Evolutionary conservation across 2,329 filamentous ascomycete genomes (phyloP), one percentile per base, ranked within the genome.

Genomic region (Penicillium sp.): DNA sequence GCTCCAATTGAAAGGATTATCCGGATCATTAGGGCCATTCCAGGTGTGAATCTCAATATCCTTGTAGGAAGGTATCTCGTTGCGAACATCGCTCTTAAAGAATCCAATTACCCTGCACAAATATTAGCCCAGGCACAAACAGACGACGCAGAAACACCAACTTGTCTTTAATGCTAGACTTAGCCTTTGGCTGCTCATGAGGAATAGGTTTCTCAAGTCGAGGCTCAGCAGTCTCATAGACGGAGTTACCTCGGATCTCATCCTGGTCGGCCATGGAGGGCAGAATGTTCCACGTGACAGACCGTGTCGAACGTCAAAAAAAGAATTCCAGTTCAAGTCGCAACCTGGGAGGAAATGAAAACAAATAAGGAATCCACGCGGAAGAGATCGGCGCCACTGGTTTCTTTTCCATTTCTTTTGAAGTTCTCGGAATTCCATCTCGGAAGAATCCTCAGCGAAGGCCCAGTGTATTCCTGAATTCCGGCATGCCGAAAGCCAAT

Each of bases 1-100:
- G 2, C 42, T 13, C 57, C 54, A 59, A 26, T 58, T 55, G 3
- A 47, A 42, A 1, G 57, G 54, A 43, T 55, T 55, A 7, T 50
- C 47, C 1, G 47, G 52, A 6, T 57, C 54, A 31, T 59, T 16
- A 7, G 42, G 38, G 6, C 52, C 45, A 34, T 45, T 28, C 57
- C 57, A 57, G 5, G 46, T 49, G 26, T 48, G 16, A 42, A 54
- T 41, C 18, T 42, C 33, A 0, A 49, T 49, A n/a, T 54, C 42
- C 34, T 12, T 45, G 9, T 45, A 21, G 16, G 36, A 10, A 39
- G 36, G 36, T 16, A 39, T 21, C 36, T 21, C 36, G 16, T 21
- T 16, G 18, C 36, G 16, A 39, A 39, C 8, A 39, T 39, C 36
- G 2, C 36, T 18, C 7, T 39, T 39, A 8, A 39, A 21, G 16